Evolutionary conservation across 2,329 filamentous ascomycete genomes (phyloP).

Genomic region (Pseudogymnoascus sp.): DNA sequence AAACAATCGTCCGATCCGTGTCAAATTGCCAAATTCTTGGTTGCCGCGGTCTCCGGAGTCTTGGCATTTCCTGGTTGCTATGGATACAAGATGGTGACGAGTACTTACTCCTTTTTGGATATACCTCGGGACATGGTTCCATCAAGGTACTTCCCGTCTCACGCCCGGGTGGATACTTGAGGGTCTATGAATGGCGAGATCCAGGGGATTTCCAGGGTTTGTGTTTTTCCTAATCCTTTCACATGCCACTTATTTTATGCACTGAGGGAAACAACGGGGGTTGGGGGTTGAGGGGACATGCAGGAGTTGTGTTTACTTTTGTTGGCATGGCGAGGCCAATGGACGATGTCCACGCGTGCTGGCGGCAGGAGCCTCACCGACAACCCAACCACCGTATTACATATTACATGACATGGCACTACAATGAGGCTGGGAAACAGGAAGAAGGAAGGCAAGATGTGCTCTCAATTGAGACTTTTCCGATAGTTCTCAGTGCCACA

Average conservation of each 20-base stretch:
- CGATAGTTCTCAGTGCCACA: background rate
- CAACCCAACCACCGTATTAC: constrained; percentile 1
- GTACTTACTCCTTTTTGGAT: background rate
- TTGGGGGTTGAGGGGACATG: background rate
- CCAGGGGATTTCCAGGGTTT: constrained; percentile 9
- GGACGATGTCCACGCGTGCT: constrained; percentile 1
- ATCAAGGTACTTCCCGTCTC: constrained; percentile 4
- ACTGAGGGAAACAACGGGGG: constrained; percentile 3
- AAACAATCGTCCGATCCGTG: background rate
- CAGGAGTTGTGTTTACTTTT: constrained; percentile 6
- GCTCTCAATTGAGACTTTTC: constrained; percentile 5
- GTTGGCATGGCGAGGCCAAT: background rate
- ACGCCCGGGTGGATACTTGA: constrained; percentile 2
- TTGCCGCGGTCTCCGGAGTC: background rate
- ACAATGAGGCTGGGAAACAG: background rate
- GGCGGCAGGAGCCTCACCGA: constrained; percentile 7
- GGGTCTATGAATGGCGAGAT: constrained; percentile 9
- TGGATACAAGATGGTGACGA: constrained; percentile 4
- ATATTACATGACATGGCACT: background rate
- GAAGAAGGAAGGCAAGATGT: background rate
- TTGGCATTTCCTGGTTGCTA: background rate
- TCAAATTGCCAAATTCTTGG: background rate
- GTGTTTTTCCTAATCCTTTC: constrained; percentile 1
- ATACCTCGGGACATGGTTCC: constrained; percentile 3
- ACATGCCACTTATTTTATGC: constrained; percentile 1